Base-by-base conservation (phyloP, 2,329 filamentous ascomycete species). In the Calonectria hongkongensis region DNA sequence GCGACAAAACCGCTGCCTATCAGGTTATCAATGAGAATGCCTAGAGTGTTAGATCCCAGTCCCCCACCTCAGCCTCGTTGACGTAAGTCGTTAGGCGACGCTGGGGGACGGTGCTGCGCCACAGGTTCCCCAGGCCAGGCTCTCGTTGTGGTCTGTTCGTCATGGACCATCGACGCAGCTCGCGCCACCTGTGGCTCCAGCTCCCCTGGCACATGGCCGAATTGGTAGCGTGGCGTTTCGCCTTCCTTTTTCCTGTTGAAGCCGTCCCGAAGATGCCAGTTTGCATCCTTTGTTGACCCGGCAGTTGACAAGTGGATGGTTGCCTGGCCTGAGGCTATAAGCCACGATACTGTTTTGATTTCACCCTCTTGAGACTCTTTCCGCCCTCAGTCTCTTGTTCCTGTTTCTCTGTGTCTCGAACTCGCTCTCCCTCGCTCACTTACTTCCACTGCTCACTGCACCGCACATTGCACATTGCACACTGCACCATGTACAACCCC, bases 401-500 rank as follows among this genome's bases (percentile, higher is more conserved):
- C 21, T 43, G 28, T 43, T 36, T 28, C 16, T 56, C 63, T 9
- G 27, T 64, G 21, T 60, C 25, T 25, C 30, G 43, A 39, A 67
- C 27, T n/a, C 50, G 15, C 10, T 47, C 50, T 21, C 41, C 33
- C 41, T 47, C 33, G 10, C 51, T 71, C 33, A 33, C 67, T 66
- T 21, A 33, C 18, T 30, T 54, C 58, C 41, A 36, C 10, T 36
- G 10, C 33, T 9, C 33, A 13, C 33, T 36, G 10, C 50, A 1
- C 33, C 12, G 10, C 50, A 5, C 30, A 33, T 9, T 5, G 30
- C 30, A 5, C 30, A 33, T 9, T 33, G 30, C 30, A 33, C 45
- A 25, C 66, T 79, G 83, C 54, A 36, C 74, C 77, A 92, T 92
- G 90, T 89, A 90, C 81, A 87, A 87, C 73, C 82, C 87, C 80